Percentiles rank a stretch among this genome's conserved stretches.
Evolutionary conservation across 2,329 filamentous ascomycete genomes (phyloP).

Genomic region (Epichloe uncinata): DNA sequence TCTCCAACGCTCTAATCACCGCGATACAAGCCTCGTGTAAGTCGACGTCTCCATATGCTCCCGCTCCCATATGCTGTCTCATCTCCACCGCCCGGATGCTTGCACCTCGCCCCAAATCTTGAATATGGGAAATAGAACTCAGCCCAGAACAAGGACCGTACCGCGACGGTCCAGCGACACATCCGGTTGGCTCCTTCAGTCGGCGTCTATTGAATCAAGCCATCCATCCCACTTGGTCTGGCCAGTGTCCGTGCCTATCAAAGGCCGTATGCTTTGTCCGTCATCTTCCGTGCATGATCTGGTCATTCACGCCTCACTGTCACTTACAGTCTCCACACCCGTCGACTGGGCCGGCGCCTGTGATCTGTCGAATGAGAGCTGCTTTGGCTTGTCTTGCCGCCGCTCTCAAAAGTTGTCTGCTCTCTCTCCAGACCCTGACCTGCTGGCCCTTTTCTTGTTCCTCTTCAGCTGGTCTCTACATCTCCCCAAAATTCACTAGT

Average conservation of each 20-base stretch:
- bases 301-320: slow-evolving; percentile 11
- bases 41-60: not conserved
- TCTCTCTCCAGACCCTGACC: slow-evolving; percentile 25
- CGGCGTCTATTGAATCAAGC: slow-evolving; percentile 4
- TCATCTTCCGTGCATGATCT: slow-evolving; percentile 1
- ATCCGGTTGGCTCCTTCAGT: slow-evolving; percentile 3
- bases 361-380: slow-evolving; percentile 17
- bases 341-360: slow-evolving; percentile 20
- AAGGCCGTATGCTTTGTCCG: not conserved
- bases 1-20: not conserved
- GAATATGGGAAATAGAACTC: not conserved
- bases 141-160: not conserved
- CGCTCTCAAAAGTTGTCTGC: slow-evolving; percentile 37
- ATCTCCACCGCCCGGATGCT: not conserved
- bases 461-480: slow-evolving; percentile 45
- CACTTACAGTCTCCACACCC: slow-evolving; percentile 16
- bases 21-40: not conserved
- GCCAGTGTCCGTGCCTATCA: slow-evolving; percentile 4
- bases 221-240: slow-evolving; percentile 1
- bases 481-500: slow-evolving; percentile 17
- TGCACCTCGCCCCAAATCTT: not conserved
- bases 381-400: slow-evolving; percentile 14
- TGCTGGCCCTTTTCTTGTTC: slow-evolving; percentile 22
- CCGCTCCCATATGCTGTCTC: not conserved
- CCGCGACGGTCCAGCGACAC: slow-evolving; percentile 28